Evolutionary conservation across 2,329 filamentous ascomycete species (phyloP).

Genomic region (Calonectria fujianensis): DNA sequence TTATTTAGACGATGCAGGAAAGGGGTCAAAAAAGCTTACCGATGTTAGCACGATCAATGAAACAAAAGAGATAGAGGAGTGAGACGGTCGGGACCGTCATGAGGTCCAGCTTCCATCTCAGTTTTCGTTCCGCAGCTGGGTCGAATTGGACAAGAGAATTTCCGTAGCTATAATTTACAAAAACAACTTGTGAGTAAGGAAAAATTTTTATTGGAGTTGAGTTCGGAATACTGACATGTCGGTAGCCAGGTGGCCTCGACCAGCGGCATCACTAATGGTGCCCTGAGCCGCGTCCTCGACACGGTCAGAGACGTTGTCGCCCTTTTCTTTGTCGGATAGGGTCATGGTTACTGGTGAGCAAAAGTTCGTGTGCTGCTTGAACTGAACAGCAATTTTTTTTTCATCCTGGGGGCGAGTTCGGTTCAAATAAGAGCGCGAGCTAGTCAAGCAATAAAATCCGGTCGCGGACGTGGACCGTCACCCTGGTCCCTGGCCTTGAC

Average conservation of each 20-base stretch:
- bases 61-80: conserved; percentile 82
- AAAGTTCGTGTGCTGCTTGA: conserved; percentile 18
- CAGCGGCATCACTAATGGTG: conserved; percentile 49
- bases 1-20: background rate
- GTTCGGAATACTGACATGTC: conserved; percentile 49
- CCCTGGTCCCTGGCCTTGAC: conserved; percentile 33
- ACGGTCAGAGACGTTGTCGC: conserved; percentile 47
- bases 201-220: background rate
- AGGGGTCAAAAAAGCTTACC: conserved; percentile 64
- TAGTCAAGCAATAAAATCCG: conserved; percentile 38
- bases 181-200: background rate
- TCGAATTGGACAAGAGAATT: conserved; percentile 55
- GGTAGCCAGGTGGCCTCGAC: conserved; percentile 49
- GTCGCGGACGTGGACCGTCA: conserved; percentile 50
- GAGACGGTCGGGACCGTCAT: conserved; percentile 79
- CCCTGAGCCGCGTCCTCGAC: conserved; percentile 44
- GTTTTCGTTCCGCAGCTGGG: conserved; percentile 69
- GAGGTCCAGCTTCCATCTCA: conserved; percentile 79
- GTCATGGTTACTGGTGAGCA: conserved; percentile 42
- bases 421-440: conserved; percentile 46
- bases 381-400: conserved; percentile 35
- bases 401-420: conserved; percentile 30
- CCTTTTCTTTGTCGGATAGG: conserved; percentile 50
- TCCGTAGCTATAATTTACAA: conserved; percentile 44
- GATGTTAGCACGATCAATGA: conserved; percentile 85